phyloP scores from a whole-genome alignment of 371 early-diverging fungal genomes.

The Lichtheimia hyalospora region DNA sequence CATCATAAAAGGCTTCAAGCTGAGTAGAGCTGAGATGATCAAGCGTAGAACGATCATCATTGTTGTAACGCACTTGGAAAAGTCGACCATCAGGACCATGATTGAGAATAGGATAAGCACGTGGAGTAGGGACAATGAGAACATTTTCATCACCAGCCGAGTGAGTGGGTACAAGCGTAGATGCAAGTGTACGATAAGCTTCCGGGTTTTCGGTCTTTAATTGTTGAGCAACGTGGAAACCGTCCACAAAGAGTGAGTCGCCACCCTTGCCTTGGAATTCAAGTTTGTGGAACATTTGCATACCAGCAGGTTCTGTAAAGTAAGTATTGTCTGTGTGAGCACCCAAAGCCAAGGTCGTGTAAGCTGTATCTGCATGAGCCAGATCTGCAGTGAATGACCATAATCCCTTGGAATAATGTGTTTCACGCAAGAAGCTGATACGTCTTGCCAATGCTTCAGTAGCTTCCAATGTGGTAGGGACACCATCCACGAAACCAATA shows the following conservation, averaged over 20 bases:
- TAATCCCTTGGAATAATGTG: slow-evolving; percentile 79
- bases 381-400: slow-evolving; percentile 86
- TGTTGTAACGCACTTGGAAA: slow-evolving; percentile 83
- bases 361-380: slow-evolving; percentile 88
- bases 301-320: slow-evolving; percentile 86
- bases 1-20: slow-evolving; percentile 70
- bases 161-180: slow-evolving; percentile 65
- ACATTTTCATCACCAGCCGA: slow-evolving; percentile 80
- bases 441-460: slow-evolving; percentile 70
- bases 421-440: slow-evolving; percentile 77
- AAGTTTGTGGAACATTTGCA: slow-evolving; percentile 88
- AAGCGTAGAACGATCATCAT: slow-evolving; percentile 80
- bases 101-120: slow-evolving; percentile 67
- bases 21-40: slow-evolving; percentile 50
- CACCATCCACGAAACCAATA: slow-evolving; percentile 75
- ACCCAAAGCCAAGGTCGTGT: slow-evolving; percentile 74
- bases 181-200: slow-evolving; percentile 68
- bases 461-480: slow-evolving; percentile 66
- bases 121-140: slow-evolving; percentile 69
- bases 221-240: slow-evolving; percentile 71
- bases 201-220: slow-evolving; percentile 59
- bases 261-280: slow-evolving; percentile 79
- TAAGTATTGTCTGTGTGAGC: slow-evolving; percentile 94
- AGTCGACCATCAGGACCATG: slow-evolving; percentile 59
- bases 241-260: slow-evolving; percentile 82